These are phyloP conservation scores for Colletotrichum filicis DNA, from an alignment of 2,329 filamentous ascomycete genomes.

Conservation along the genomic window DNA sequence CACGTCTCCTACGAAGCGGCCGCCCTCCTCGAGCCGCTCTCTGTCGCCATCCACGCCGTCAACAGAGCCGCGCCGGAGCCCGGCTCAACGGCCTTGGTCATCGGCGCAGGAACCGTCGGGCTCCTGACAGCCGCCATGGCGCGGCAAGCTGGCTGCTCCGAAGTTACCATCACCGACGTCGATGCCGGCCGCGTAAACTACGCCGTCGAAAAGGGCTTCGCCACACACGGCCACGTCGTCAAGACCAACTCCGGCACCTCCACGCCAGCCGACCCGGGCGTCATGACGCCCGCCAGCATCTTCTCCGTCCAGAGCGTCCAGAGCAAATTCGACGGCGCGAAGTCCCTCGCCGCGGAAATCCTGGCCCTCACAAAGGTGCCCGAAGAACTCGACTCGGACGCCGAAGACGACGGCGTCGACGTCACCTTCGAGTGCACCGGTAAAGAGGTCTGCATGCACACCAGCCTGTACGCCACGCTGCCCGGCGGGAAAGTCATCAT, in stretches of 20 bases:
- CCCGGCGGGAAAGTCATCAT: conserved; percentile 79
- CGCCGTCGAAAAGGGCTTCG: conserved; percentile 67
- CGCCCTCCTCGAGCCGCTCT: conserved; percentile 70
- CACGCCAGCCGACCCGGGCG: conserved; percentile 54
- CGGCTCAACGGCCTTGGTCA: conserved; percentile 68
- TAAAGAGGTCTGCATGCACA: conserved; percentile 79
- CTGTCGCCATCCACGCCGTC: conserved; percentile 70
- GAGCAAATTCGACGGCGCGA: conserved; percentile 63
- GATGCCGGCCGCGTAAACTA: conserved; percentile 70
- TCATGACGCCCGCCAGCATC: conserved; percentile 56
- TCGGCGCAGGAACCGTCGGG: conserved; percentile 74
- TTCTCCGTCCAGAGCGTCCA: conserved; percentile 58
- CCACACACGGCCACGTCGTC: conserved; percentile 68
- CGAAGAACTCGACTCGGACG: conserved; percentile 45
- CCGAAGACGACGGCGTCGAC: conserved; percentile 73
- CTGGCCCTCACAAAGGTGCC: conserved; percentile 51
- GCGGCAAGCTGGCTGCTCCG: conserved; percentile 67
- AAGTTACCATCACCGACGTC: conserved; percentile 70
- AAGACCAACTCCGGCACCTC: conserved; percentile 56
- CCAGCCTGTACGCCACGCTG: conserved; percentile 76
- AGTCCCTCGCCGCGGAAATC: conserved; percentile 60
- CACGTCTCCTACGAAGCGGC: conserved; percentile 68
- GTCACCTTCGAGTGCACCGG: conserved; percentile 82
- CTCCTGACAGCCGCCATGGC: conserved; percentile 73
- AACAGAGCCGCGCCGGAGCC: conserved; percentile 64